phyloP scores from a whole-genome alignment of 2,329 filamentous ascomycete genomes.

The Hymenotorrendiella dingleyae region DNA sequence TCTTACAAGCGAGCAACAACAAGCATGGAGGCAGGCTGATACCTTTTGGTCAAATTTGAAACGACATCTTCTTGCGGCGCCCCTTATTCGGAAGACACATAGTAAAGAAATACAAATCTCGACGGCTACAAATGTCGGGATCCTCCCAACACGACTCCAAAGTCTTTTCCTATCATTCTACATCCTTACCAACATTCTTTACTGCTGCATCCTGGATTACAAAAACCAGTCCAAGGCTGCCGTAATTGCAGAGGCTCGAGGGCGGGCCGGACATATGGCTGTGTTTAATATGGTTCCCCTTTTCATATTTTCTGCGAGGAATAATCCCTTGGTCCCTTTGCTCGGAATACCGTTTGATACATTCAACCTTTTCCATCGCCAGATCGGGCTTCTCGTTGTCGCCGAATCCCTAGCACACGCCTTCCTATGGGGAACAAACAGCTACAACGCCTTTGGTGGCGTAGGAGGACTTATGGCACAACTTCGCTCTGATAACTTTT shows the following conservation, averaged over 20 bases:
- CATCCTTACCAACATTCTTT: slow-evolving; percentile 65
- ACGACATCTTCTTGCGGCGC: slow-evolving; percentile 59
- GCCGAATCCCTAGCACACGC: slow-evolving; percentile 62
- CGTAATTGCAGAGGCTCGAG: slow-evolving; percentile 43
- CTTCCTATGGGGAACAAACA: slow-evolving; percentile 48
- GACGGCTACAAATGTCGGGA: slow-evolving; percentile 61
- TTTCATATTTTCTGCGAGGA: slow-evolving; percentile 65
- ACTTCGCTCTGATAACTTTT: slow-evolving; percentile 33
- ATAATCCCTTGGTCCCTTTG: slow-evolving; percentile 67
- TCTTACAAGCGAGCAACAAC: slow-evolving; percentile 6
- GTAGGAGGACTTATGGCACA: slow-evolving; percentile 41
- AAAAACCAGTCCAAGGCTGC: slow-evolving; percentile 36
- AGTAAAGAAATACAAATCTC: slow-evolving; percentile 66
- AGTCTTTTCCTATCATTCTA: slow-evolving; percentile 62
- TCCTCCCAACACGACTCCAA: slow-evolving; percentile 70
- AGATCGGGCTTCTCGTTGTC: slow-evolving; percentile 69
- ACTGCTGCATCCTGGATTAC: slow-evolving; percentile 60
- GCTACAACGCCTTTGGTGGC: slow-evolving; percentile 35
- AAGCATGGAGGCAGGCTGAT: slow-evolving; percentile 3
- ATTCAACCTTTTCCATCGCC: slow-evolving; percentile 72
- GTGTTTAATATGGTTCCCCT: slow-evolving; percentile 71
- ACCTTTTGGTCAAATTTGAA: slow-evolving; percentile 47
- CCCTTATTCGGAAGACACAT: slow-evolving; percentile 67
- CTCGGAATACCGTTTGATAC: slow-evolving; percentile 72
- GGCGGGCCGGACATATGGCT: slow-evolving; percentile 61